phyloP scores from a whole-genome alignment of 768 basidiomycete species.

The Collybia sp. region DNA sequence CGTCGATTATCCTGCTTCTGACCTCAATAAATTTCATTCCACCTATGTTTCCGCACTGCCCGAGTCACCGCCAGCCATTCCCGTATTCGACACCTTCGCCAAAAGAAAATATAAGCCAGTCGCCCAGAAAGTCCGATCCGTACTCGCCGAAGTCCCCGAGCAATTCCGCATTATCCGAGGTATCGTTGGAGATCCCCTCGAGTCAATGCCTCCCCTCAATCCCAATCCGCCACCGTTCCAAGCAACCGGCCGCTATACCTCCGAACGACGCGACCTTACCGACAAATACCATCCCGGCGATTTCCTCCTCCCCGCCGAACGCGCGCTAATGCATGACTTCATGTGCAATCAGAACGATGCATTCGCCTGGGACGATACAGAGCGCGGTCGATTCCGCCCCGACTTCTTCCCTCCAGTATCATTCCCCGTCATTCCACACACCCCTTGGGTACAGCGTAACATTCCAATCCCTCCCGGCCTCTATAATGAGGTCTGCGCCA shows the following conservation, averaged over 20 bases:
- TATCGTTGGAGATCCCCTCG: constrained; percentile 8
- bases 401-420: too few species aligned
- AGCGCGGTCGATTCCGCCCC: too few species aligned
- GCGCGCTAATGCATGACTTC: constrained; percentile 30
- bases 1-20: too few species aligned
- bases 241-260: too few species aligned
- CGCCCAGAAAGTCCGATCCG: not conserved
- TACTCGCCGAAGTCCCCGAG: not conserved
- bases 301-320: constrained; percentile 29
- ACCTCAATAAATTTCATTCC: too few species aligned
- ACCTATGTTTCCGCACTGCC: too few species aligned
- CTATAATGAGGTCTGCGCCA: constrained; percentile 21
- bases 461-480: constrained; percentile 28
- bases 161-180: constrained; percentile 7
- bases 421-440: too few species aligned
- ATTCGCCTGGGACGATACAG: too few species aligned
- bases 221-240: constrained; percentile 6
- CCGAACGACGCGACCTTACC: constrained; percentile 12
- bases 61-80: too few species aligned
- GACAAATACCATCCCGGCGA: constrained; percentile 9
- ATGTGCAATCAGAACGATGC: constrained; percentile 22
- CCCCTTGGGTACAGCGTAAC: too few species aligned
- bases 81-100: too few species aligned
- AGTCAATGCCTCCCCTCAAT: constrained; percentile 1
- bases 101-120: too few species aligned